phyloP scores from a whole-genome alignment of 805 yeast genomes.

The Clavispora asparagi region DNA sequence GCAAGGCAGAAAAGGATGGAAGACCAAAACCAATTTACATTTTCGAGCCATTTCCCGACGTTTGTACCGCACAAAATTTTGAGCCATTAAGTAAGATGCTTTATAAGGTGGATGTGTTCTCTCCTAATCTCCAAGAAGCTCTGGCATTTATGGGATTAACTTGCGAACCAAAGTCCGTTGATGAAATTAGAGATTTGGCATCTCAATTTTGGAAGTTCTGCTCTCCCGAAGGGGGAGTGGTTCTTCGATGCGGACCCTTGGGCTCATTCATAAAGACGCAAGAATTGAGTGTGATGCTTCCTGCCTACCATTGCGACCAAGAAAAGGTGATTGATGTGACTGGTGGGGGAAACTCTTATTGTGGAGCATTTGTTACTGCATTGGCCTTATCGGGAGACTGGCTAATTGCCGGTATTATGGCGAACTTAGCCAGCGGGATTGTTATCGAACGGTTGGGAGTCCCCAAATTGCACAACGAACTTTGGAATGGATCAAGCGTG shows the following conservation, averaged over 20 bases:
- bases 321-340: conserved; percentile 36
- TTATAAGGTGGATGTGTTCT: conserved; percentile 49
- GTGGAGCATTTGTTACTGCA: conserved; percentile 49
- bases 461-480: conserved; percentile 41
- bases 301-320: conserved; percentile 63
- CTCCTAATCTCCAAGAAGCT: conserved; percentile 87
- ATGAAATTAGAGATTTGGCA: conserved; percentile 29
- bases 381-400: conserved; percentile 47
- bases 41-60: conserved; percentile 88
- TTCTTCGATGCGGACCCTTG: conserved; percentile 68
- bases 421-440: conserved; percentile 73
- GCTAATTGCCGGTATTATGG: conserved; percentile 56
- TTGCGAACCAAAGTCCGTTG: conserved; percentile 36
- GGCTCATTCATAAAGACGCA: conserved; percentile 55
- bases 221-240: conserved; percentile 43
- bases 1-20: not conserved
- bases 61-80: conserved; percentile 49
- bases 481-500: conserved; percentile 59
- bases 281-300: conserved; percentile 42
- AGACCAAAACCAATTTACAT: conserved; percentile 39
- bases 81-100: conserved; percentile 31
- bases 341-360: conserved; percentile 42
- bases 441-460: conserved; percentile 79
- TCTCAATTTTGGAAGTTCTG: conserved; percentile 23
- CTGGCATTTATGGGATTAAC: conserved; percentile 52